These are phyloP conservation scores for Agarophyton chilense DNA, from an alignment of 23 red algal species.

Conservation along the genomic window DNA sequence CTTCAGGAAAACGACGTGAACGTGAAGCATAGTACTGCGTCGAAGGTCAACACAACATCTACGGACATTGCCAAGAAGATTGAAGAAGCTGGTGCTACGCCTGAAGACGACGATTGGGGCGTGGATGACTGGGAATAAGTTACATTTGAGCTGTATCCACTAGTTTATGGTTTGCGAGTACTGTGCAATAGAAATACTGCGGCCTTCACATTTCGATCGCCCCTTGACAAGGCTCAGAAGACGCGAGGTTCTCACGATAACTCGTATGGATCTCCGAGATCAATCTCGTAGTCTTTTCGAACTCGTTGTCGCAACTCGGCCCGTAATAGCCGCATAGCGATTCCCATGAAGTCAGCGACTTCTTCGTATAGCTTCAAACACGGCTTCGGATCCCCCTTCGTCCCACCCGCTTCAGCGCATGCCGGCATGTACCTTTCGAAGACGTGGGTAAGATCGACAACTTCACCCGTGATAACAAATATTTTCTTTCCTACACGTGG, in stretches of 20 bases:
- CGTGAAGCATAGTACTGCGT: too few relatives aligned
- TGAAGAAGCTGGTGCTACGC: not conserved
- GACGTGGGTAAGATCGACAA: conserved; percentile 73
- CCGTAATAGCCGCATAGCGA: conserved; percentile 70
- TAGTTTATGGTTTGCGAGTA: conserved; percentile 4
- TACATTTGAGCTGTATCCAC: not conserved
- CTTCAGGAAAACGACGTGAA: not conserved
- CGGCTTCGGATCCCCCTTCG: conserved; percentile 47
- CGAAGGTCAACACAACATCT: not conserved
- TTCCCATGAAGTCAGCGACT: conserved; percentile 70
- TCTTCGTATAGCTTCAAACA: conserved; percentile 87
- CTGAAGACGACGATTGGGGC: conserved; percentile 46
- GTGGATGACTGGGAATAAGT: conserved; percentile 58
- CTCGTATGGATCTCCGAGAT: conserved; percentile 76
- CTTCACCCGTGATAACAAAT: conserved; percentile 88
- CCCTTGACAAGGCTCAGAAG: not conserved
- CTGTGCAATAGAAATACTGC: not conserved
- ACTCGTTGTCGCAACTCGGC: conserved; percentile 62
- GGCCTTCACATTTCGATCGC: too few relatives aligned
- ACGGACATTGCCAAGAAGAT: not conserved
- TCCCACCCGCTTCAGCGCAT: conserved; percentile 45
- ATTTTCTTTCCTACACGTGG: conserved; percentile 74
- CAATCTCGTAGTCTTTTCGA: conserved; percentile 49
- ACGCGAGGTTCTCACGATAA: conserved; percentile 39
- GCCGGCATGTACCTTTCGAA: conserved; percentile 64